Conservation (phyloP, 805 yeast species). For the Nakazawaea molendinolei region DNA sequence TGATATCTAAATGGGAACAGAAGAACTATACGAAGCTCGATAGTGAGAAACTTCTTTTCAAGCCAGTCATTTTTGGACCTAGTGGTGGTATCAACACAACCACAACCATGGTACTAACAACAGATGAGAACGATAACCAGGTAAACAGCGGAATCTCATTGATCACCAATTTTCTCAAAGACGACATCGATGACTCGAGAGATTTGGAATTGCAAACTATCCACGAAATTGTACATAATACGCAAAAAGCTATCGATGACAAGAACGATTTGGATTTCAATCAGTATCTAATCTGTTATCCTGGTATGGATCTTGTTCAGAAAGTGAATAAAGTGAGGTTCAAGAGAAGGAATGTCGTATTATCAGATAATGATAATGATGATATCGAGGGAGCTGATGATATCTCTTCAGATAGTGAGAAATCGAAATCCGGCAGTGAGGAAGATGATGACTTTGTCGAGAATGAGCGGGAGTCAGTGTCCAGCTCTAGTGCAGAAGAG, state of each 20-base stretch:
- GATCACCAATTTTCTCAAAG: slow-evolving; percentile 54
- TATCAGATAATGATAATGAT: background rate
- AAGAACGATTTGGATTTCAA: background rate
- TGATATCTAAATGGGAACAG: slow-evolving; percentile 42
- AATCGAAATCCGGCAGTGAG: slow-evolving; percentile 10
- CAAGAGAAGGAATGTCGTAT: background rate
- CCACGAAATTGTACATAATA: slow-evolving; percentile 36
- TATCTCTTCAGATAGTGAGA: slow-evolving; percentile 4
- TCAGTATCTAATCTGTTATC: slow-evolving; percentile 27
- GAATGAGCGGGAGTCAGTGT: slow-evolving; percentile 14
- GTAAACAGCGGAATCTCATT: slow-evolving; percentile 46
- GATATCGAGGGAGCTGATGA: background rate
- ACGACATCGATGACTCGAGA: slow-evolving; percentile 60
- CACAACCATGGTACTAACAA: slow-evolving; percentile 31
- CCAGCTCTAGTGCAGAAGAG: slow-evolving; percentile 10
- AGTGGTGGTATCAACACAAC: slow-evolving; percentile 77
- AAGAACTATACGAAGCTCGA: slow-evolving; percentile 49
- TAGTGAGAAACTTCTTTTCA: slow-evolving; percentile 61
- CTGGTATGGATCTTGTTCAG: slow-evolving; percentile 21
- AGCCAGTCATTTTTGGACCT: slow-evolving; percentile 77
- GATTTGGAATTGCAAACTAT: slow-evolving; percentile 50
- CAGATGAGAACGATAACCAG: slow-evolving; percentile 17
- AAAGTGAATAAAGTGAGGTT: background rate
- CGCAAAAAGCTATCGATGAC: background rate
- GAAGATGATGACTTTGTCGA: slow-evolving; percentile 15